These are phyloP conservation scores for Rhodosporidiobolus sp. DNA, from an alignment of 768 basidiomycete genomes.

Conservation along the genomic window DNA sequence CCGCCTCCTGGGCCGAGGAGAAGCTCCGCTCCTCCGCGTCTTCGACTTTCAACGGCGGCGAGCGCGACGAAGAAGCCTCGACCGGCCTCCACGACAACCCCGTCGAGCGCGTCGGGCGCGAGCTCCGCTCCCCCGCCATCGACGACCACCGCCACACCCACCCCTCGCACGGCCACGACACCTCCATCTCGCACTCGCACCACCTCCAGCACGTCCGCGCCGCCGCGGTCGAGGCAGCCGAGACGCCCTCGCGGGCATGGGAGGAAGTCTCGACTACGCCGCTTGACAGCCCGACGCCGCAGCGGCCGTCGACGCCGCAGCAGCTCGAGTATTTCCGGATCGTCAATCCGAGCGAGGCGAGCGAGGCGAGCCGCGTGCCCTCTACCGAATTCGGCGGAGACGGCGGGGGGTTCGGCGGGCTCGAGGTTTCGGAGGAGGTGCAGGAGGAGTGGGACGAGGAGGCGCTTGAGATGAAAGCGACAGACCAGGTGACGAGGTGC, in stretches of 20 bases:
- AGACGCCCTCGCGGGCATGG: slow-evolving; percentile 1
- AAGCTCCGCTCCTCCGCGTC: slow-evolving; percentile 48
- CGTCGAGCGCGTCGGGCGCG: slow-evolving; percentile 28
- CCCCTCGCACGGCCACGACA: not conserved
- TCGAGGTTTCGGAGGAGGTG: slow-evolving; percentile 21
- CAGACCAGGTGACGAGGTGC: slow-evolving; percentile 57
- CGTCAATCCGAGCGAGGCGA: slow-evolving; percentile 1
- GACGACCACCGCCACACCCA: slow-evolving; percentile 16
- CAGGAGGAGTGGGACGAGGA: slow-evolving; percentile 4
- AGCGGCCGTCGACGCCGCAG: not conserved
- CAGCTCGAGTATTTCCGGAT: slow-evolving; percentile 10
- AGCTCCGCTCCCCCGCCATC: slow-evolving; percentile 29
- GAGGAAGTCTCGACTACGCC: slow-evolving; percentile 4
- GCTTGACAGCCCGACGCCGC: slow-evolving; percentile 1
- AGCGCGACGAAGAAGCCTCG: not conserved
- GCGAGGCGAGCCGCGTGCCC: not conserved
- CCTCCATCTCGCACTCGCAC: slow-evolving; percentile 33
- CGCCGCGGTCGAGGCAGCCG: slow-evolving; percentile 7
- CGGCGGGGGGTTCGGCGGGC: slow-evolving; percentile 16
- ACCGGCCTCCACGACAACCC: not conserved
- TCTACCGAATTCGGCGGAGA: not conserved
- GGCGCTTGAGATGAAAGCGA: slow-evolving; percentile 13
- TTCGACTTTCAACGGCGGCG: slow-evolving; percentile 3
- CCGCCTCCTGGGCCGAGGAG: slow-evolving; percentile 60
- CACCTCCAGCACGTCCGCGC: slow-evolving; percentile 30